Base-by-base conservation (phyloP, 495 filamentous ascomycete species). In the Extremus antarcticus region DNA sequence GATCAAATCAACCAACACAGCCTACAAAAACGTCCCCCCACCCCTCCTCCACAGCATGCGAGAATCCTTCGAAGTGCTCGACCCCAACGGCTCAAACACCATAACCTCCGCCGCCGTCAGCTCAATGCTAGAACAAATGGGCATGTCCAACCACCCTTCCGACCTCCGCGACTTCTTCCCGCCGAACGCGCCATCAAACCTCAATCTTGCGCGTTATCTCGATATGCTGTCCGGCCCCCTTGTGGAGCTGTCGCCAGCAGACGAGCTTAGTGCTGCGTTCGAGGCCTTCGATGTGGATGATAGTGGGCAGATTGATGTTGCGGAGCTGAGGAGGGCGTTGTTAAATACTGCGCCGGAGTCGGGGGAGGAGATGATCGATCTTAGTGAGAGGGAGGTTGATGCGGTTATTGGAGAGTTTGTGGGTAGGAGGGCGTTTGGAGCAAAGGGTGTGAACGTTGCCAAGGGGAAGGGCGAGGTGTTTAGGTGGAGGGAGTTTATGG, bases 281-380 rank as follows among this genome's bases (percentile, higher is more conserved):
- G 85, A 86, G 10, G 94, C 94, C 0, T 98, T 98, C 60, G 92
- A 98, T 63, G 87, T 94, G 58, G 88, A 94, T 59, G 92, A 98
- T 67, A 89, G 86, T 63, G 92, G 94, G 8, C 88, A 95, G 66
- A 80, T 97, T 25, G 88, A 96, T 63, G 73, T 92, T 17, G 75
- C 68, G 1, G 91, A 95, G 67, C 71, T 98, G 47, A 78, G 85
- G 35, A 86, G 91, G 60, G 88, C 91, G 2, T 66, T 98, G 47
- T 64, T 95, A 47, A 77, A 90, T 59, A 94, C 90, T 7, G 78
- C 79, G 11, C 86, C 87, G 1, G 88, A 90, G 56, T 74, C 77
- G 0, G 90, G 83, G 35, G 85, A 85, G 60, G 65, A 67, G 47
- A 73, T 66, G 43, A 66, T 17, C 24, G 20, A 76, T 3, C 68